Conservation (phyloP, 83 land plant genomes). For the Isoetes engelmannii region DNA sequence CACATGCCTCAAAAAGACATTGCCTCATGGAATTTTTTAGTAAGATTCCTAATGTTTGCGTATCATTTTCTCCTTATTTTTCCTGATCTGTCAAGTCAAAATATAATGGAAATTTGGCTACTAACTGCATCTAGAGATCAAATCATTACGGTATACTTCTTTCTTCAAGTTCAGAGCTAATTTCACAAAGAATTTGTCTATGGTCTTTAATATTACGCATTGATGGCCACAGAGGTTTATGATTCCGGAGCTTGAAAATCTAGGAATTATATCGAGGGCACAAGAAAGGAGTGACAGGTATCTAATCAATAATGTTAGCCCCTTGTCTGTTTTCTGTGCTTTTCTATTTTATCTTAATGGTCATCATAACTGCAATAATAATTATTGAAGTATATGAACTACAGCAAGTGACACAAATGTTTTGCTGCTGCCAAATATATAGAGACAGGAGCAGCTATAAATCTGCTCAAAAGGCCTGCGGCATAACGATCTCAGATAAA, state of each 20-base stretch:
- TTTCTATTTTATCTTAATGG: too few relatives aligned
- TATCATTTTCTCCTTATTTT: not conserved
- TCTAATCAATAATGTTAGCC: not conserved
- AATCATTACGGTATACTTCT: constrained; percentile 67
- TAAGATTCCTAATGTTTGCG: too few relatives aligned
- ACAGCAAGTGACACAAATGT: too few relatives aligned
- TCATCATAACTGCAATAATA: too few relatives aligned
- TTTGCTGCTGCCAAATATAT: too few relatives aligned
- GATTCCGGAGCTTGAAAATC: constrained; percentile 92
- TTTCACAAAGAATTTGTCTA: constrained; percentile 10
- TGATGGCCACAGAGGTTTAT: constrained; percentile 54
- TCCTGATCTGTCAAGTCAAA: constrained; percentile 77
- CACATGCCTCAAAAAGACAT: too few relatives aligned
- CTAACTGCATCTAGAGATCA: constrained; percentile 94
- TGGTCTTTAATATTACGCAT: not conserved
- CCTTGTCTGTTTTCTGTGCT: too few relatives aligned
- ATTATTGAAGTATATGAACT: too few relatives aligned
- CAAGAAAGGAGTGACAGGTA: constrained; percentile 89
- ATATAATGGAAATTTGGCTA: constrained; percentile 96
- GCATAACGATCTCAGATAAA: too few relatives aligned
- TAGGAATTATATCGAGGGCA: constrained; percentile 96
- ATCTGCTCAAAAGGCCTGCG: too few relatives aligned
- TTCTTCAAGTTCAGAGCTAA: not conserved
- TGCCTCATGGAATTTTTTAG: too few relatives aligned
- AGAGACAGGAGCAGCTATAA: too few relatives aligned